Conservation (phyloP, 306 rosid genomes). For the Cercis canadensis region DNA sequence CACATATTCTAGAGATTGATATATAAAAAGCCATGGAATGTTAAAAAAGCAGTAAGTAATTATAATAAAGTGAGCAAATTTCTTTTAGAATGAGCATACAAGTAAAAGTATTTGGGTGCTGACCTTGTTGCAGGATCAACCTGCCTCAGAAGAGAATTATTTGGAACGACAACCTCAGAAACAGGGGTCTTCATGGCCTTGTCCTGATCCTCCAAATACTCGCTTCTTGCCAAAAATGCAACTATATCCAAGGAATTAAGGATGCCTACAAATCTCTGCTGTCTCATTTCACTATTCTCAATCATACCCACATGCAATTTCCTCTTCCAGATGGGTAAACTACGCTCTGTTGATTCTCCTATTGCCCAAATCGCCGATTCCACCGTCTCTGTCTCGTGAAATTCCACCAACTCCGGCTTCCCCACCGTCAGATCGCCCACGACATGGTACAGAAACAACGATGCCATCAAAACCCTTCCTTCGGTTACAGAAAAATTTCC, state of each 20-base stretch:
- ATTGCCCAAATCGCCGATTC: slow-evolving; percentile 81
- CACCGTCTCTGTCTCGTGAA: slow-evolving; percentile 76
- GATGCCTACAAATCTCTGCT: slow-evolving; percentile 89
- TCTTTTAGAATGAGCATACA: not conserved
- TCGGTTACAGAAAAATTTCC: slow-evolving; percentile 10
- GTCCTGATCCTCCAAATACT: slow-evolving; percentile 77
- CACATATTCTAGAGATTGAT: not conserved
- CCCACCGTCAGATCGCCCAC: slow-evolving; percentile 99
- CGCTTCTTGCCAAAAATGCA: slow-evolving; percentile 75
- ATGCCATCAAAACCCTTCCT: slow-evolving; percentile 64
- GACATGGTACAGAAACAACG: slow-evolving; percentile 92
- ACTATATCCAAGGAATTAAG: slow-evolving; percentile 90
- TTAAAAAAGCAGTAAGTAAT: not conserved
- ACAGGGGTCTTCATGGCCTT: slow-evolving; percentile 80
- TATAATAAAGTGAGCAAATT: not conserved
- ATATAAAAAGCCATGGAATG: not conserved
- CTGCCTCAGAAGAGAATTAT: slow-evolving; percentile 68
- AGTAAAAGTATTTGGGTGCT: slow-evolving; percentile 6
- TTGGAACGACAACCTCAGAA: slow-evolving; percentile 66
- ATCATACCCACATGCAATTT: slow-evolving; percentile 54
- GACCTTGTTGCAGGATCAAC: slow-evolving; percentile 87
- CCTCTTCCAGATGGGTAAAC: slow-evolving; percentile 87
- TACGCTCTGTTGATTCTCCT: slow-evolving; percentile 85
- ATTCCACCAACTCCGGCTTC: slow-evolving; percentile 94
- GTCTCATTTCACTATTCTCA: slow-evolving; percentile 82